Base-by-base conservation (phyloP, 148 eudicot genomes). In the Amaranthus cruentus region DNA sequence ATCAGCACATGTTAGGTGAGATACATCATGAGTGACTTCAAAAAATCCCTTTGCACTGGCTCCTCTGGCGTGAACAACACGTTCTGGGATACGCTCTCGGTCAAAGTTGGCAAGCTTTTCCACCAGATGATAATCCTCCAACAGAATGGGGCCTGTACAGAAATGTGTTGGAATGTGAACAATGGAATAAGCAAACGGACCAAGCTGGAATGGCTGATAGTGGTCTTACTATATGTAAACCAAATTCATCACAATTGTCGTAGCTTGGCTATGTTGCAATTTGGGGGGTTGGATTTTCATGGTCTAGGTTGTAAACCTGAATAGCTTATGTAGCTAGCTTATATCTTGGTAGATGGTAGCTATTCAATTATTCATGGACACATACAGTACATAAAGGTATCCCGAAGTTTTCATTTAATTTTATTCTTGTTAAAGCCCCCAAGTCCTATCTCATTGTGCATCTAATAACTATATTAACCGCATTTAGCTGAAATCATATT, bases 1-100 rank as follows among this genome's bases (percentile, higher is more conserved):
- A 82, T 93, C 98, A 76, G 98, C 98, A 80, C 95, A 89, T 14
- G 95, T 85, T 59, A 93, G 97, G 83, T 87, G 79, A 11, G 97
- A 71, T 65, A 93, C 70, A 80, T 93, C 92, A 79, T 93, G 95
- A 54, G 98, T 93, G 68, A 91, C 97, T 88, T 87, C 94, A 64
- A 89, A 92, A 71, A 85, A 92, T 0, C 95, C 96, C 84, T 89
- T 91, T 69, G 90, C 91, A 80, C 90, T 88, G 7, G 89, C 92
- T 64, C 92, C 89, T 78, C 90, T 88, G 64, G 92, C 92, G 85
- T 88, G 94, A 60, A 89, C 94, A 80, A 89, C 91, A 69, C 94
- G 94, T 75, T 89, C 94, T 69, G 94, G 94, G 53, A 89, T 89
- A 75, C 94, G 86, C 84, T 89, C 94, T 65, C 91, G 68, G 38